Percentiles rank a stretch among this genome's conserved stretches.
phyloP scores from a whole-genome alignment of 768 basidiomycete genomes.

The Cystofilobasidium ferigula region DNA sequence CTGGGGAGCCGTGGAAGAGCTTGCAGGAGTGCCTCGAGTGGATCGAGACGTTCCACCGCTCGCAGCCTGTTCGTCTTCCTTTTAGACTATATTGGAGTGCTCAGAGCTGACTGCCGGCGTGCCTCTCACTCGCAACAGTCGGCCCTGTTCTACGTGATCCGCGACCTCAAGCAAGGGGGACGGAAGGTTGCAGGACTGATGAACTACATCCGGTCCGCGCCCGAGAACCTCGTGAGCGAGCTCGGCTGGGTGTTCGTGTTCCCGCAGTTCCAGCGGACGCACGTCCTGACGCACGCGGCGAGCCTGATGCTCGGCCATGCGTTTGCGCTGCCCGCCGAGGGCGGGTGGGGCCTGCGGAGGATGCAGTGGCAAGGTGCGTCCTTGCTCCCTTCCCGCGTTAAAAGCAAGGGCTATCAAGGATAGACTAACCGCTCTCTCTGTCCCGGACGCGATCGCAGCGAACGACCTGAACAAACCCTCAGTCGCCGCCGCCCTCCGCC shows the following conservation, averaged over 20 bases:
- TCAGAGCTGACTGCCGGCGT: neutral
- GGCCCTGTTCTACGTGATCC: slow-evolving; percentile 13
- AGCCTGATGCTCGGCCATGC: slow-evolving; percentile 12
- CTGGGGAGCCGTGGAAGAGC: neutral
- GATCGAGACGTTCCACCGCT: neutral
- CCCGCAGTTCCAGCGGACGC: slow-evolving; percentile 10
- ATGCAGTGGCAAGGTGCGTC: slow-evolving; percentile 19
- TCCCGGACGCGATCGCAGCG: neutral
- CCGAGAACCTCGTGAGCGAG: slow-evolving; percentile 12
- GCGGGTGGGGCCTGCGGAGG: slow-evolving; percentile 23
- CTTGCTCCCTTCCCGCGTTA: neutral
- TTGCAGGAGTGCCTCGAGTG: neutral
- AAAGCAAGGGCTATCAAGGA: no score
- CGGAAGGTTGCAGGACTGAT: slow-evolving; percentile 16
- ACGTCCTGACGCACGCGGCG: slow-evolving; percentile 22
- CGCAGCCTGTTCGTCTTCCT: neutral
- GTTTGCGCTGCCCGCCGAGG: slow-evolving; percentile 18
- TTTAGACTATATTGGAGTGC: neutral
- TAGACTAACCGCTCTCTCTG: neutral
- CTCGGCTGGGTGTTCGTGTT: slow-evolving; percentile 20
- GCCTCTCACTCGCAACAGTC: neutral
- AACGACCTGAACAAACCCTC: slow-evolving; percentile 21
- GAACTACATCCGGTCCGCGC: slow-evolving; percentile 1
- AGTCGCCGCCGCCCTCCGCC: slow-evolving; percentile 21
- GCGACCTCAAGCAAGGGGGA: slow-evolving; percentile 5